Conservation (phyloP, 306 rosid species). For the Cyclanthera cordifolia region DNA sequence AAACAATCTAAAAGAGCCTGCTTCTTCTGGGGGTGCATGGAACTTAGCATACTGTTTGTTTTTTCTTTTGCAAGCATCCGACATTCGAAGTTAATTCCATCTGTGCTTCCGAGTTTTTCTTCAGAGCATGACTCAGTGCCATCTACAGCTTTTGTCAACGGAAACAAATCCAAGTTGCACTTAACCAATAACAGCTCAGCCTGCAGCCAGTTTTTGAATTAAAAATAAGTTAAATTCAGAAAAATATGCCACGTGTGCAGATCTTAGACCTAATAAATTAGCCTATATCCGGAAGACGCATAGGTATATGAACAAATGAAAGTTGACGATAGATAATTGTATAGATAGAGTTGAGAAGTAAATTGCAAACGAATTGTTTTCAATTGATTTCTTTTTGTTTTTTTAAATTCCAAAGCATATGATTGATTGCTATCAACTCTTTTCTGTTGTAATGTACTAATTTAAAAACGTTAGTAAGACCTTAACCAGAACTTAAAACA, state of each 20-base stretch:
- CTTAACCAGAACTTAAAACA: background rate
- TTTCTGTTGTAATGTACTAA: background rate
- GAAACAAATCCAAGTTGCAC: conserved; percentile 54
- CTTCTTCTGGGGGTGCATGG: conserved; percentile 42
- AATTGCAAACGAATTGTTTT: background rate
- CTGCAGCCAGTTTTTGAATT: conserved; percentile 31
- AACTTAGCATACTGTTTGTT: conserved; percentile 29
- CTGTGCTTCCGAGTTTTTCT: conserved; percentile 21
- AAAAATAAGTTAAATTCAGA: background rate
- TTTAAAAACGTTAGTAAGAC: background rate
- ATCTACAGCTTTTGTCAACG: conserved; percentile 30
- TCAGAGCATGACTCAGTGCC: conserved; percentile 29
- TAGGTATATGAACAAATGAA: background rate
- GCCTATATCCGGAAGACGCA: background rate
- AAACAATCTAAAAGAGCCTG: conserved; percentile 49
- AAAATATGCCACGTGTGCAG: background rate
- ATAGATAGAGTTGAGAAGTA: background rate
- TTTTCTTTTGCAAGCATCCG: conserved; percentile 28
- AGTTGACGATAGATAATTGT: background rate
- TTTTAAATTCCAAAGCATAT: background rate
- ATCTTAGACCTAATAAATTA: background rate
- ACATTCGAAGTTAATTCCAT: conserved; percentile 24
- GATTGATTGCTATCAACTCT: background rate
- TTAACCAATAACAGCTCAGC: conserved; percentile 45
- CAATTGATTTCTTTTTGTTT: background rate